Evolutionary conservation across 805 yeast species (phyloP), one percentile per base, ranked within the genome.

Genomic region (Lipomyces sp.): DNA sequence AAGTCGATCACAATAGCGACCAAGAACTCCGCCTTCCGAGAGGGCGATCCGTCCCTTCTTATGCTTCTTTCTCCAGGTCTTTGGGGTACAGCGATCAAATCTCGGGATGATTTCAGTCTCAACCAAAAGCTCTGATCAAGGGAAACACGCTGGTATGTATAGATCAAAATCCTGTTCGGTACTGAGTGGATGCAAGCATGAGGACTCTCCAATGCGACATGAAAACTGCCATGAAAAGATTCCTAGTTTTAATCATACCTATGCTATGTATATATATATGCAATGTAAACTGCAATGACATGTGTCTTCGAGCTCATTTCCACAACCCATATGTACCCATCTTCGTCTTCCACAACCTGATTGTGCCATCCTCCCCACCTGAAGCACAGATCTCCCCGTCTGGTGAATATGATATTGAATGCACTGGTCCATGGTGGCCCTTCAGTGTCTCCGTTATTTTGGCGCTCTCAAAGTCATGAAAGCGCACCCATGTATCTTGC

Each of bases 321-420:
- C 70, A 67, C 36, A 67, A 49, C 2, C 70, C 70, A 37, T 64
- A 67, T 3, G 64, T 58, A 2, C 63, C 68, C 8, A 39, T 42
- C 10, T 44, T 51, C 5, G 43, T 37, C 37, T 57, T 59, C 63
- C 63, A 60, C 4, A 60, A 43, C 10, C 63, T 48, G 14, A 60
- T 46, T 11, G 63, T 60, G 13, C 64, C 62, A 39, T 60, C 63
- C 38, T 60, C 63, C 18, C 61, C 48, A 18, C 61, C 63, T 13
- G 64, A 47, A 8, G 64, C 62, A 22, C 50, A 49, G 23, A 58
- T 26, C 35, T 59, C 51, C 4, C 63, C 63, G 35, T 60, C 57
- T 2, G 62, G 64, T 3, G 63, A 58, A 45, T 54, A 60, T 4
- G 55, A 45, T 2, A 60, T 50, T 13, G 63, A 59, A 38, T 59